These are phyloP conservation scores for Arthrinium phaeospermum DNA, from an alignment of 2,329 filamentous ascomycete genomes.

Conservation along the genomic window DNA sequence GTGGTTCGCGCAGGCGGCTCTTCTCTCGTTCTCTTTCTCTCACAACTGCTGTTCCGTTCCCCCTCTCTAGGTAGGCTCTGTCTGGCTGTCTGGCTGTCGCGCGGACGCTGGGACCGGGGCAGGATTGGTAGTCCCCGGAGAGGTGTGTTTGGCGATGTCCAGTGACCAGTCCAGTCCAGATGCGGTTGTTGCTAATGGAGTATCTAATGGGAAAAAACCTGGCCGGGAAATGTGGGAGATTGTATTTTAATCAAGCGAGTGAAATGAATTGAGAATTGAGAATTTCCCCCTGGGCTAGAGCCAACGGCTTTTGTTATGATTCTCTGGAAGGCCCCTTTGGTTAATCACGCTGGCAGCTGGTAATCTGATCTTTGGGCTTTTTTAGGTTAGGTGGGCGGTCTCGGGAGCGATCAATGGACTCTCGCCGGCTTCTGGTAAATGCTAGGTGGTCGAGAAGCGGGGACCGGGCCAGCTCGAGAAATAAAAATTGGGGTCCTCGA, in stretches of 20 bases:
- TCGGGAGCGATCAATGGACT: conserved; percentile 22
- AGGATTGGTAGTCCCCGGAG: not conserved
- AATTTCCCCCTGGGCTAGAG: conserved; percentile 19
- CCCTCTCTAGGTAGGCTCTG: not conserved
- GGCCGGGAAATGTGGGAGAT: conserved; percentile 10
- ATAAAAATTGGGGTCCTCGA: conserved; percentile 5
- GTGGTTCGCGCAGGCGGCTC: conserved; percentile 11
- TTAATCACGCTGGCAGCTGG: conserved; percentile 20
- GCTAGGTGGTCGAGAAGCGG: conserved; percentile 9
- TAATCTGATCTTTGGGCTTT: conserved; percentile 23
- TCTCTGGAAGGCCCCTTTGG: conserved; percentile 22
- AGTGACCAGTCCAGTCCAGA: conserved; percentile 17
- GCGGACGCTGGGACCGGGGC: not conserved
- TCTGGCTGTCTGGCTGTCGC: not conserved
- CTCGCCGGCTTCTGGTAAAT: conserved; percentile 16
- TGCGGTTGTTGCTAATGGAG: conserved; percentile 13
- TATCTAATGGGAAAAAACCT: conserved; percentile 10
- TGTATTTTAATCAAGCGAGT: conserved; percentile 16
- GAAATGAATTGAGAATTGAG: conserved; percentile 13
- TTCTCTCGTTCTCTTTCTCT: not conserved
- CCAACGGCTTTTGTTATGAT: conserved; percentile 22
- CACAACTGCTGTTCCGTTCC: not conserved
- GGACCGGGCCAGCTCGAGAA: conserved; percentile 9
- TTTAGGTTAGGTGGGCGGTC: conserved; percentile 22
- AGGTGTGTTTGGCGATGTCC: conserved; percentile 10